A percentile compares a stretch with the other conserved stretches of the same genome.
Conservation (phyloP, 2,329 filamentous ascomycete genomes). For the Verticillium nubilum region DNA sequence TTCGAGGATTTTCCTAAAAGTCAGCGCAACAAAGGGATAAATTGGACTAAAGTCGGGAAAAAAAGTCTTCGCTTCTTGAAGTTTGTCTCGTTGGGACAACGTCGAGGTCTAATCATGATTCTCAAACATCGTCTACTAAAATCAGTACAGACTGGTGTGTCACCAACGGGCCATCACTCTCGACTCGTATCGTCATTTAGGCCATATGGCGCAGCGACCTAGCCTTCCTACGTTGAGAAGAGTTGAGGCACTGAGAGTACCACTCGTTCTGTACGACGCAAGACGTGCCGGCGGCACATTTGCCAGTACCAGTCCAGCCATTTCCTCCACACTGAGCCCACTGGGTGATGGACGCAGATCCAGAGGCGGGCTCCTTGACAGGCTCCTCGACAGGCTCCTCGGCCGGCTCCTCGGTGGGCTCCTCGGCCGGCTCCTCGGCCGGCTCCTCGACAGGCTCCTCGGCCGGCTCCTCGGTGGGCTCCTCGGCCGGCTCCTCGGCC, state of each 20-base stretch:
- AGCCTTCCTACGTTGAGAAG: not conserved
- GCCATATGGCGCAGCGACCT: not conserved
- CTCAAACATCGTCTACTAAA: too few relatives aligned
- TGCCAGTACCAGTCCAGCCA: conserved; percentile 17
- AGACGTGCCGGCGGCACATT: conserved; percentile 16
- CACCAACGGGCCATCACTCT: too few relatives aligned
- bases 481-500: too few relatives aligned
- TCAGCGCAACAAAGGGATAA: too few relatives aligned
- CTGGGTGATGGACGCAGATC: not conserved
- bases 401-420: not conserved
- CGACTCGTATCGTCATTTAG: not conserved
- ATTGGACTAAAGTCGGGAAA: too few relatives aligned
- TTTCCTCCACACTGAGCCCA: conserved; percentile 21
- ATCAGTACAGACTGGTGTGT: not conserved
- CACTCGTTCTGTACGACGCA: conserved; percentile 20
- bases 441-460: too few relatives aligned
- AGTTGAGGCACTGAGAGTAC: conserved; percentile 20
- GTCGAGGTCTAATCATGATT: too few relatives aligned
- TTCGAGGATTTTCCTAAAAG: too few relatives aligned
- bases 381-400: not conserved
- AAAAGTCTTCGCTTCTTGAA: too few relatives aligned
- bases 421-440: too few relatives aligned
- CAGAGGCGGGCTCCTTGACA: not conserved
- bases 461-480: too few relatives aligned
- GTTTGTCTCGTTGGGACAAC: too few relatives aligned